Evolutionary conservation across 2,329 filamentous ascomycete species (phyloP), one percentile per base, ranked within the genome.

Genomic region (Phyllosticta citribraziliensis): DNA sequence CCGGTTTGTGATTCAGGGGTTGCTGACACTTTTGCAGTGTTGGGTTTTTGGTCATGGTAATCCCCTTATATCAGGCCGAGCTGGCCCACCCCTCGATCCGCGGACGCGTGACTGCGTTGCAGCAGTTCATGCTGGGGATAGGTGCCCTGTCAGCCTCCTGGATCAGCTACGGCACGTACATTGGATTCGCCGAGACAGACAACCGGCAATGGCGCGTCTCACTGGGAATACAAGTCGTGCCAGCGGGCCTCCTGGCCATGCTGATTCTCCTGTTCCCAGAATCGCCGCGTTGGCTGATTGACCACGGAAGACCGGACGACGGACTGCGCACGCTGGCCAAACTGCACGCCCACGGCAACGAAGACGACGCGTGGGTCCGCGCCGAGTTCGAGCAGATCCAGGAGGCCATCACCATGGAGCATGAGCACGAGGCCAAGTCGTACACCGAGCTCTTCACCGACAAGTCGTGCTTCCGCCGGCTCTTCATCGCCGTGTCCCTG

Each of bases 121-220:
- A 92, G 71, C 89, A 92, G 67, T 91, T 92, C 69, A 92, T 92
- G 88, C 72, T 93, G 57, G 89, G 88, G 1, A 82, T 93, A 27
- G 89, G 89, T 61, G 78, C 88, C 17, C 80, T 94, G 1, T 75
- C 85, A 17, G 89, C 89, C 0, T 80, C 84, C 0, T 91, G 88
- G 88, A 84, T 88, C 55, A 85, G 84, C 0, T 93, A 86, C 64
- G 89, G 74, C 2, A 79, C 78, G 3, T 82, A 82, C 64, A 75
- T 79, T 51, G 77, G 79, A 17, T 82, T 84, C 63, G 65, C 72
- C 1, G 68, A 73, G 1, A 72, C 68, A 57, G 76, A 80, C 66
- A 71, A 75, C 66, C 77, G 76, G 11, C 83, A 85, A 69, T 86
- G 85, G 85, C 79, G 84, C 22, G 73, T 87, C 20, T 80, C 81